These are phyloP conservation scores for Coelastrella sp. DNA, from an alignment of 139 green algal species.

Conservation along the genomic window DNA sequence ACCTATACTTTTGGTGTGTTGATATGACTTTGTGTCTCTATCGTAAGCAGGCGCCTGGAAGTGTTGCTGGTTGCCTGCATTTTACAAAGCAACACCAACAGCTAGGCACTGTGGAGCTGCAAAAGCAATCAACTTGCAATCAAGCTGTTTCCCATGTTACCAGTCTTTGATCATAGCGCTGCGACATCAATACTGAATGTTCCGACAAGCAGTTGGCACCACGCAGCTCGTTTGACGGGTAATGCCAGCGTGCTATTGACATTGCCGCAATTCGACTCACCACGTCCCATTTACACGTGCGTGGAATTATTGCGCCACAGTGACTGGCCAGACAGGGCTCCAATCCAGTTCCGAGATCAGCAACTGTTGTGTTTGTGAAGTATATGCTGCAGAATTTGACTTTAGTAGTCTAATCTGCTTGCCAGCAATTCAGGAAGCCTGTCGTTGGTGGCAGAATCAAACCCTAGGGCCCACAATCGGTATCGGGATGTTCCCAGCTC, in stretches of 20 bases:
- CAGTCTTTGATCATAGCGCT: neutral
- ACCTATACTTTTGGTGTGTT: conserved; percentile 9
- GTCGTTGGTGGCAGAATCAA: too few relatives aligned
- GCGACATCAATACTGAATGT: neutral
- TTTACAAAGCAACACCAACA: neutral
- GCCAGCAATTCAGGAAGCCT: too few relatives aligned
- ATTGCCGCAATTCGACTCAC: neutral
- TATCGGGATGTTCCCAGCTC: too few relatives aligned
- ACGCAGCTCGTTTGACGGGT: neutral
- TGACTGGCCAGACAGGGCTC: neutral
- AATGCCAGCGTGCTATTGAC: neutral
- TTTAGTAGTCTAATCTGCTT: too few relatives aligned
- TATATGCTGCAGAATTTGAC: too few relatives aligned
- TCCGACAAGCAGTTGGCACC: neutral
- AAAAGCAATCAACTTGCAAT: neutral
- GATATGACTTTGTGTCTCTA: neutral
- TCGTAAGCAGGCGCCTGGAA: neutral
- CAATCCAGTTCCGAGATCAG: neutral
- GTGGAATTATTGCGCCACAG: neutral
- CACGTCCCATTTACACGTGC: neutral
- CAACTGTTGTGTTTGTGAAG: neutral
- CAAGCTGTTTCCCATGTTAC: neutral
- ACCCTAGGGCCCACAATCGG: too few relatives aligned
- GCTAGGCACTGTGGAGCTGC: neutral
- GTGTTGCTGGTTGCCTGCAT: neutral